These are phyloP conservation scores for Ascosphaera aggregata DNA, from an alignment of 2,329 filamentous ascomycete genomes.

Conservation along the genomic window DNA sequence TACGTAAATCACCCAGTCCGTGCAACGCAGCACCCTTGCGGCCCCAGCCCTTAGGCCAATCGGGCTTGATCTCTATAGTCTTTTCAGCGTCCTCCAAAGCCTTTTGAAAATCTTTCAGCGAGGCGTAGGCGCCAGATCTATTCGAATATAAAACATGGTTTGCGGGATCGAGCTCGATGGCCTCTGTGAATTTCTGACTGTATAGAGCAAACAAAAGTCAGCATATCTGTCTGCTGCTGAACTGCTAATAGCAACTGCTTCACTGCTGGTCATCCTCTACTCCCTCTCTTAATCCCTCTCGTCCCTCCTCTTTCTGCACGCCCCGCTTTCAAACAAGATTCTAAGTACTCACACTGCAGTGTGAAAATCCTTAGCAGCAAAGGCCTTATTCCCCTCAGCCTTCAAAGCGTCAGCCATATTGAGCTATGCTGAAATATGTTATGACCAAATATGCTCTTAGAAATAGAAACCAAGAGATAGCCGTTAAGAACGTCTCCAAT, in stretches of 20 bases:
- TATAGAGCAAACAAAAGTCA: conserved; percentile 1
- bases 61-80: conserved; percentile 82
- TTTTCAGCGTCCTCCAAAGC: conserved; percentile 81
- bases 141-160: conserved; percentile 99
- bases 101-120: conserved; percentile 65
- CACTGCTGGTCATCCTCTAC: background rate
- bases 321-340: conserved; percentile 8
- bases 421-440: conserved; percentile 3
- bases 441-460: background rate
- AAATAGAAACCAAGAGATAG: conserved; percentile 1
- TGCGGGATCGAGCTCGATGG: conserved; percentile 62
- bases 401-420: conserved; percentile 63
- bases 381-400: conserved; percentile 95
- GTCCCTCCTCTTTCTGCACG: background rate
- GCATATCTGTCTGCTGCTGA: background rate
- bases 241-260: too few relatives aligned
- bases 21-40: conserved; percentile 82
- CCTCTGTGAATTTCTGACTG: conserved; percentile 85
- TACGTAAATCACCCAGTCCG: conserved; percentile 58
- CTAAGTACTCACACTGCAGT: conserved; percentile 67
- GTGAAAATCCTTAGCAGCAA: conserved; percentile 89
- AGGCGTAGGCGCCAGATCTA: conserved; percentile 68
- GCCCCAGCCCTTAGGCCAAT: conserved; percentile 94
- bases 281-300: background rate
- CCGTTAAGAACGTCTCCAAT: too few relatives aligned